phyloP scores from a whole-genome alignment of 345 rosid species.

The Gossypium longicalyx region DNA sequence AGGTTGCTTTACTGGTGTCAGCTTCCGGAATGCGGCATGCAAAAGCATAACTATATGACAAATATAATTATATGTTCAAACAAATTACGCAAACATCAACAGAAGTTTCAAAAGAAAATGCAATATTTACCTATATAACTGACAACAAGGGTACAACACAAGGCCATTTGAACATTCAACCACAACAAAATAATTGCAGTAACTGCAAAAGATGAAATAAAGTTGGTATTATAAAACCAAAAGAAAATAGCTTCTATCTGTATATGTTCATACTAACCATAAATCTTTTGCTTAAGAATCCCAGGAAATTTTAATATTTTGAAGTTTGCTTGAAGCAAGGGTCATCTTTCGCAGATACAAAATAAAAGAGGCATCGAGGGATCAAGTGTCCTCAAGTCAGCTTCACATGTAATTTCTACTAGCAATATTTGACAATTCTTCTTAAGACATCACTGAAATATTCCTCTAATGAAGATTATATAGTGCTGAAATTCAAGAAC shows the following conservation, averaged over 20 bases:
- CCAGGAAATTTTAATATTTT: not conserved
- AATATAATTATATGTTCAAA: not conserved
- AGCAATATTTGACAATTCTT: not conserved
- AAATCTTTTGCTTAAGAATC: not conserved
- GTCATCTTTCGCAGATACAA: not conserved
- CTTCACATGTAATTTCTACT: not conserved
- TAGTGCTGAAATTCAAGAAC: constrained; percentile 18
- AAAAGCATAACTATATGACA: constrained; percentile 49
- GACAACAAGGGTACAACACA: constrained; percentile 57
- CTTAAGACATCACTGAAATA: not conserved
- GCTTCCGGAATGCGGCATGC: constrained; percentile 82
- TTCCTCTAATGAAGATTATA: not conserved
- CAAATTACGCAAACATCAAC: not conserved
- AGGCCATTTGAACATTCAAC: constrained; percentile 85
- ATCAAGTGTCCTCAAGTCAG: not conserved
- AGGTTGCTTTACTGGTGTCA: constrained; percentile 55
- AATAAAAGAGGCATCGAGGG: not conserved
- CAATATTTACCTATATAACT: constrained; percentile 63
- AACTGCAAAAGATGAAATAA: constrained; percentile 45
- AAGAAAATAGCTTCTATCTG: not conserved
- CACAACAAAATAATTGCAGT: constrained; percentile 56
- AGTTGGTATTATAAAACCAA: not conserved
- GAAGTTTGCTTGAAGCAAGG: not conserved
- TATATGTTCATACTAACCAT: not conserved
- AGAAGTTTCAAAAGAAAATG: not conserved